Evolutionary conservation across 176 grass and related monocot species (phyloP).

Genomic region (Rhynchospora tenuis): DNA sequence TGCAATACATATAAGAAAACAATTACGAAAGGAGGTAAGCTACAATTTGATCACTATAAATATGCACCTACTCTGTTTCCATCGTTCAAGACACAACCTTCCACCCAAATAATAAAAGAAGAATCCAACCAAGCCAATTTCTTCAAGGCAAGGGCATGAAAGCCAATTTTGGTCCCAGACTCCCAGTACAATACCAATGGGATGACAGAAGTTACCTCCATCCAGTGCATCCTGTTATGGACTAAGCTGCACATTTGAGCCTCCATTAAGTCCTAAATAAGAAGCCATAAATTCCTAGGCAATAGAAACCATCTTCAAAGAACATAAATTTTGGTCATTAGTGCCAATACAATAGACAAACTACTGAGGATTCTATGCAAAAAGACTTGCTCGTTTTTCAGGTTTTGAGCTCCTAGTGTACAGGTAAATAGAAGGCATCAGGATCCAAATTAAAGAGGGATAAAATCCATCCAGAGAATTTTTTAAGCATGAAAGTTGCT

Average conservation of each 20-base stretch:
- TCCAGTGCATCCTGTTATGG: not conserved
- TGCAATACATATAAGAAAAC: not conserved
- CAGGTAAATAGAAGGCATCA: not conserved
- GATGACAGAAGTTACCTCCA: not conserved
- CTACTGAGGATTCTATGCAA: not conserved
- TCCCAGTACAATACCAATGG: not conserved
- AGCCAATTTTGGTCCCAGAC: not conserved
- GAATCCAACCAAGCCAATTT: not conserved
- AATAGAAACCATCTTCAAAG: not conserved
- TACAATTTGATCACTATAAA: not conserved
- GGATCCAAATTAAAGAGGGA: not conserved
- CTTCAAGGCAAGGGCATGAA: not conserved
- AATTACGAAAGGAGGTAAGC: not conserved
- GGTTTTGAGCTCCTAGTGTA: not conserved
- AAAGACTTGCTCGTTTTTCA: not conserved
- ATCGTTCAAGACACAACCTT: not conserved
- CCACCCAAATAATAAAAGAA: not conserved
- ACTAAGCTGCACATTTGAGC: not conserved
- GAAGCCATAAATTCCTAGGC: not conserved
- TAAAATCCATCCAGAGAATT: not conserved
- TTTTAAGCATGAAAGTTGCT: not conserved
- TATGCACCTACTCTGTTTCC: not conserved
- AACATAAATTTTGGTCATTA: not conserved
- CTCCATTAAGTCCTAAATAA: not conserved
- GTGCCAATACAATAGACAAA: not conserved